phyloP scores from a whole-genome alignment of 768 basidiomycete genomes.

The Candolleomyces eurysporus region DNA sequence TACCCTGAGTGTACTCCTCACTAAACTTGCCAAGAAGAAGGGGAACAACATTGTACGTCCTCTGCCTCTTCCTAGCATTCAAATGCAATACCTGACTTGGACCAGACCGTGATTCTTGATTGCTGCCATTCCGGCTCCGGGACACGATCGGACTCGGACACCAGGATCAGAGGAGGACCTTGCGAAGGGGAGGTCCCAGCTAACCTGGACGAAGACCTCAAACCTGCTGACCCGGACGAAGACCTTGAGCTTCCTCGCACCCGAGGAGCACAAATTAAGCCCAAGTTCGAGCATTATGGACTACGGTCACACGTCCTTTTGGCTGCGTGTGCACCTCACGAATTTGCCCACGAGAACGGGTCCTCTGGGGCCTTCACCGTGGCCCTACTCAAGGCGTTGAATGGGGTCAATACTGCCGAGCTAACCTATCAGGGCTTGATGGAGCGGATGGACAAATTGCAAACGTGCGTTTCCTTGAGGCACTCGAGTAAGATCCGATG shows the following conservation, averaged over 20 bases:
- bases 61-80: too few relatives aligned
- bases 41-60: neutral
- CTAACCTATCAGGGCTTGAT: neutral
- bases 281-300: neutral
- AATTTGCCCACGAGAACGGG: neutral
- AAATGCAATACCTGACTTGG: too few relatives aligned
- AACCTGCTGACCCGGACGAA: too few relatives aligned
- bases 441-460: neutral
- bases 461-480: neutral
- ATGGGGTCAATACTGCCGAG: neutral
- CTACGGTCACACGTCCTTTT: conserved; percentile 10
- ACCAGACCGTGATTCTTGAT: too few relatives aligned
- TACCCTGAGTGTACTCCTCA: neutral
- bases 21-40: neutral
- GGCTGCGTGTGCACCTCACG: conserved; percentile 8
- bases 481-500: neutral
- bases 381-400: neutral
- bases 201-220: too few relatives aligned
- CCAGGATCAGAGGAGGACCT: too few relatives aligned
- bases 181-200: too few relatives aligned
- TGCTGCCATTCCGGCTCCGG: too few relatives aligned
- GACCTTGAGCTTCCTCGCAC: too few relatives aligned
- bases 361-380: neutral
- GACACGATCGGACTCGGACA: too few relatives aligned
- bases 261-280: neutral